A percentile compares a stretch with the other conserved stretches of the same genome.
Conservation (phyloP, 129 eudicot genomes). For the Sambucus nigra region DNA sequence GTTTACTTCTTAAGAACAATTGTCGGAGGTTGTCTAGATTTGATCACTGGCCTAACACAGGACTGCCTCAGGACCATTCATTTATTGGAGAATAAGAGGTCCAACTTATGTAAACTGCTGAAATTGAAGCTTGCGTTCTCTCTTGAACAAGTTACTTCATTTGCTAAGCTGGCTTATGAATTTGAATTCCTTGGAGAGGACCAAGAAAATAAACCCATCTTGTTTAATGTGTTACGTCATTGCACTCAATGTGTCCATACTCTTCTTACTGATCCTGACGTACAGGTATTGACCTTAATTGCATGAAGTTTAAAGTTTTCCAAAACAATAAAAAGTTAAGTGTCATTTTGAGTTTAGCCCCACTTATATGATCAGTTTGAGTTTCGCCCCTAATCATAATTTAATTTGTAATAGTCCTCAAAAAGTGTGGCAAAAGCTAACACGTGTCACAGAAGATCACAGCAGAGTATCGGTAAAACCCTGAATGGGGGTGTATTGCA, state of each 20-base stretch:
- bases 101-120: conserved; percentile 45
- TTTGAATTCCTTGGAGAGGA: conserved; percentile 30
- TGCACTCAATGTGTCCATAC: conserved; percentile 34
- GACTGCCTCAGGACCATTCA: conserved; percentile 59
- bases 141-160: conserved; percentile 50
- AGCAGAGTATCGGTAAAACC: no score
- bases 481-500: no score
- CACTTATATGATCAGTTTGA: no score
- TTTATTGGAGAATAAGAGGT: conserved; percentile 43
- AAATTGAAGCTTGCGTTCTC: conserved; percentile 71
- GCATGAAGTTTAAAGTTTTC: no score
- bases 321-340: no score
- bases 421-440: no score
- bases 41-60: conserved; percentile 28
- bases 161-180: conserved; percentile 52
- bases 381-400: no score
- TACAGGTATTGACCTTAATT: conserved; percentile 39
- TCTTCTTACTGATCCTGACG: conserved; percentile 47
- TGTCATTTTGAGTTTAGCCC: not conserved
- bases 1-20: conserved; percentile 37
- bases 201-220: conserved; percentile 33
- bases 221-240: conserved; percentile 29
- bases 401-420: no score
- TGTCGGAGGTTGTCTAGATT: conserved; percentile 43
- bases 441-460: no score